These are phyloP conservation scores for Eudorina sp. DNA, from an alignment of 139 green algal genomes.

Conservation along the genomic window DNA sequence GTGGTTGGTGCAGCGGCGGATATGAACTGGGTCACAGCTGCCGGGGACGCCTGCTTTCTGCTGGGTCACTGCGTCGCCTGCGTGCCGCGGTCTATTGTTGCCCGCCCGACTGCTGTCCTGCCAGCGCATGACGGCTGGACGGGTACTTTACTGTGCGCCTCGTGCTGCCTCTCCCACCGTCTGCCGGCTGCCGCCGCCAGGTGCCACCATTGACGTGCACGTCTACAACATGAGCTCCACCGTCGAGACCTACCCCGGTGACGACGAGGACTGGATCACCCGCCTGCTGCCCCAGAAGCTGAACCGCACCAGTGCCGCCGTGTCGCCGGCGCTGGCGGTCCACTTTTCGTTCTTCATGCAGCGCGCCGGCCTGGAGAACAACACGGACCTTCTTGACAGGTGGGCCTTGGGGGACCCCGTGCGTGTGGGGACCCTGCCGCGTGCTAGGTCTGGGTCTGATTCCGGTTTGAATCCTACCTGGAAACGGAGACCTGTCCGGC, in stretches of 20 bases:
- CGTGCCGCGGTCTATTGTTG: too few species aligned
- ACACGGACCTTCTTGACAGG: conserved; percentile 44
- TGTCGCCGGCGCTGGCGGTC: conserved; percentile 33
- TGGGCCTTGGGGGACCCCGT: neutral
- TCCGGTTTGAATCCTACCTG: neutral
- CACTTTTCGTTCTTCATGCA: conserved; percentile 50
- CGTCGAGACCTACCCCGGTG: conserved; percentile 27
- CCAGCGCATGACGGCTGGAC: too few species aligned
- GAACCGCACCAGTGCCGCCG: conserved; percentile 34
- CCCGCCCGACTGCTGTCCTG: too few species aligned
- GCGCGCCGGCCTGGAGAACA: conserved; percentile 41
- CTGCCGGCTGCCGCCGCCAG: neutral
- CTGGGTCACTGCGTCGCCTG: too few species aligned
- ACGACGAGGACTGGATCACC: conserved; percentile 51
- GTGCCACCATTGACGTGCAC: conserved; percentile 37
- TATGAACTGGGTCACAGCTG: too few species aligned
- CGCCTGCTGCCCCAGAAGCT: conserved; percentile 47
- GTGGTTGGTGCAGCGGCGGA: neutral
- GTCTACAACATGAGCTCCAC: conserved; percentile 47
- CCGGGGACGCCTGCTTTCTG: too few species aligned
- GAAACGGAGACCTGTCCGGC: neutral
- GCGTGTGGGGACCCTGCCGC: neutral
- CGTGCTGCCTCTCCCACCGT: neutral
- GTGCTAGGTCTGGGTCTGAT: neutral
- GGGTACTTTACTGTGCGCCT: neutral